Base-by-base conservation (phyloP, 2,329 filamentous ascomycete species). In the Amauroascus niger region DNA sequence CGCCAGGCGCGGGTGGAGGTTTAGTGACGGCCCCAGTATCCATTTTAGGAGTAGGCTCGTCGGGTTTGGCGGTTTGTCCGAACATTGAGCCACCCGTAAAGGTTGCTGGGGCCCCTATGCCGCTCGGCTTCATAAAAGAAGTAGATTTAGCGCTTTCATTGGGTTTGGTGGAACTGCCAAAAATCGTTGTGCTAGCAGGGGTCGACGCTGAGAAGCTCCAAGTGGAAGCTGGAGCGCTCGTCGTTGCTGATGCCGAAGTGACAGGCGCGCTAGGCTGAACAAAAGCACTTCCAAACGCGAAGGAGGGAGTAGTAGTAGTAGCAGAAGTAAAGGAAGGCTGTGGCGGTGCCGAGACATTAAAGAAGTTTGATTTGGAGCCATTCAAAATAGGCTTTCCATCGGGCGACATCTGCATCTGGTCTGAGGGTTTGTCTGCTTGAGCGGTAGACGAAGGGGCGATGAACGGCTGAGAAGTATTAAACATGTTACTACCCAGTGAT, bases 351-450 rank as follows among this genome's bases (percentile, higher is more conserved):
- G 58, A 58, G 16, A 58, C 55, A 35, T 61, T 61, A 32, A 66
- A 66, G 1, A 62, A 55, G 20, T 55, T 59, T 30, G 60, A 40
- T 45, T 63, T 64, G 22, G 57, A 52, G 20, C 50, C 54, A 14
- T 49, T 37, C 41, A 55, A 54, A 28, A 45, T 57, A 30, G 55
- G 54, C 47, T 64, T 65, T 2, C 60, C 58, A 32, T 68, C 65
- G 4, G 66, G 65, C 4, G 66, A 68, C 16, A 63, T 67, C 46
- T 68, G 65, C 65, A 68, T 68, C 8, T 63, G 61, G 40, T 68
- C 65, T 26, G 37, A 49, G 7, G 59, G 53, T 39, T 56, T 57
- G 6, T 28, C 39, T 55, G 51, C 59, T 22, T 50, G 44, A 22
- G 49, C 24, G 26, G 45, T 4, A 6, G 49, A 40, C 8, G 49